Percentiles rank a stretch among this genome's conserved stretches.
Conservation (phyloP, 345 rosid species). For the Eucalyptus marginata region DNA sequence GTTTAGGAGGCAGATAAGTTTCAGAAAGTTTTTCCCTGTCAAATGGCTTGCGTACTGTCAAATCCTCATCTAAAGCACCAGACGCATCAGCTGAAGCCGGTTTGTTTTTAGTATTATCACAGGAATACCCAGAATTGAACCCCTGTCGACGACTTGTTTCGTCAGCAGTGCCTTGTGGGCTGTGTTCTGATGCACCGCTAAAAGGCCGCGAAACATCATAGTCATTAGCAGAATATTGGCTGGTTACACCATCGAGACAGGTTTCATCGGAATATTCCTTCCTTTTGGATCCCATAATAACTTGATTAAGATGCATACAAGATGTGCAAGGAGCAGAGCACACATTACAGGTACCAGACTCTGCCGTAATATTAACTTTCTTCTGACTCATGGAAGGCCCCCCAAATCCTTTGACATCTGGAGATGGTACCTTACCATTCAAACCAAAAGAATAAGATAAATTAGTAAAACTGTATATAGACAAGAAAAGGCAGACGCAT, state of each 20-base stretch:
- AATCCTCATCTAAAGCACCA: conserved; percentile 25
- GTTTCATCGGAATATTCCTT: conserved; percentile 62
- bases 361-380: conserved; percentile 22
- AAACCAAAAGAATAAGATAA: not conserved
- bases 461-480: not conserved
- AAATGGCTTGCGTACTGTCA: conserved; percentile 11
- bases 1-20: conserved; percentile 15
- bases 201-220: conserved; percentile 19
- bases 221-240: conserved; percentile 48
- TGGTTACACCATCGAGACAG: conserved; percentile 30
- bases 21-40: conserved; percentile 13
- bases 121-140: conserved; percentile 11
- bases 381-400: conserved; percentile 32
- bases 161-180: conserved; percentile 26
- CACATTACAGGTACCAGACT: conserved; percentile 77
- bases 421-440: conserved; percentile 13
- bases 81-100: not conserved
- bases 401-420: conserved; percentile 19
- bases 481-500: not conserved
- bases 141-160: conserved; percentile 47
- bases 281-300: conserved; percentile 38
- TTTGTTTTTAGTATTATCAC: not conserved
- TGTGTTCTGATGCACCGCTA: conserved; percentile 9
- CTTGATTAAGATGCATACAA: conserved; percentile 51
- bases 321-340: conserved; percentile 84